Percentiles rank a stretch among this genome's conserved stretches.
Evolutionary conservation across 2,329 filamentous ascomycete genomes (phyloP).

Genomic region (Magnaporthales sp.): DNA sequence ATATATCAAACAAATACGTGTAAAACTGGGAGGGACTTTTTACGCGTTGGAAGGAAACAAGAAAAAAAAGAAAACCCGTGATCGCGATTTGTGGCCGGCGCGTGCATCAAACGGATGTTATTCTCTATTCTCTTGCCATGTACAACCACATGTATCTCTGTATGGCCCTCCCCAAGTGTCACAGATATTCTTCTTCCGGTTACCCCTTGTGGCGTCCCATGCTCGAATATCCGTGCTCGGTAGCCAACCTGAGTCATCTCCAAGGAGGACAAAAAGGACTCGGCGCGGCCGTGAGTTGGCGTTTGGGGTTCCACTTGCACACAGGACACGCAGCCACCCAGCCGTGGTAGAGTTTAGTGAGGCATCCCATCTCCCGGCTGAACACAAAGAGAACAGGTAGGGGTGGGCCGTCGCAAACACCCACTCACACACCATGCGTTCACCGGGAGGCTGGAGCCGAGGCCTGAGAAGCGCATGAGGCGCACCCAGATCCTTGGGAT

Average conservation of each 20-base stretch:
- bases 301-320: not conserved
- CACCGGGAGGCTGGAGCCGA: not conserved
- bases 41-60: not conserved
- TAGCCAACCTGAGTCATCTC: not conserved
- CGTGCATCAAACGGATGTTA: not conserved
- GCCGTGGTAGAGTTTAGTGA: not conserved
- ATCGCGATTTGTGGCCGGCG: not conserved
- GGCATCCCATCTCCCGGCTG: not conserved
- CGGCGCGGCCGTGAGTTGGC: not conserved
- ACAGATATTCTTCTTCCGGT: not conserved
- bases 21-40: not conserved
- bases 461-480: not conserved
- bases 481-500: not conserved
- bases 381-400: not conserved
- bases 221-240: not conserved
- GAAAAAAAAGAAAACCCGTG: not conserved
- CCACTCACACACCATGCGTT: not conserved
- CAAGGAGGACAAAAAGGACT: not conserved
- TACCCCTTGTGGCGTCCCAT: not conserved
- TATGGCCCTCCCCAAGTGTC: not conserved
- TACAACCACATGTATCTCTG: not conserved
- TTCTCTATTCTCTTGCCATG: not conserved
- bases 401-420: not conserved
- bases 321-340: not conserved
- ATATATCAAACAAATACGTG: not conserved